phyloP scores from a whole-genome alignment of 495 filamentous ascomycete genomes.

The Daldinia decipiens region DNA sequence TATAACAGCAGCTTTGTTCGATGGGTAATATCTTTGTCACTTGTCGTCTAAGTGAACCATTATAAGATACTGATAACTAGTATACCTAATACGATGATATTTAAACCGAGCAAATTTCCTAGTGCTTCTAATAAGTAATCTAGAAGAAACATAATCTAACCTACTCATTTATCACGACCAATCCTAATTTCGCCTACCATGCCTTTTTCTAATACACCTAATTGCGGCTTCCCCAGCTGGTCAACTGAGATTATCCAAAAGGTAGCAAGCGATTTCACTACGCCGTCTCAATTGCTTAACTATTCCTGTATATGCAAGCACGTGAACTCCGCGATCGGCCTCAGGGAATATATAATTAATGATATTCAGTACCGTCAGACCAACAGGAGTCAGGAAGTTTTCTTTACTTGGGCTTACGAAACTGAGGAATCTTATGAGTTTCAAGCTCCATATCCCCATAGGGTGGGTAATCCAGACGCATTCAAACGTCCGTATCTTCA shows the following conservation, averaged over 20 bases:
- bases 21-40: background rate
- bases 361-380: constrained; percentile 1
- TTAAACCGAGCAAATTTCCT: background rate
- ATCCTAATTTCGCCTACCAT: background rate
- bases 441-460: no score
- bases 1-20: background rate
- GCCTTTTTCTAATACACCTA: no score
- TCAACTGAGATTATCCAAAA: constrained; percentile 13
- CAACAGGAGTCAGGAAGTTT: no score
- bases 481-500: background rate
- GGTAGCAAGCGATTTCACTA: background rate
- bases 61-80: background rate
- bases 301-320: constrained; percentile 4
- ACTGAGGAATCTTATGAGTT: no score
- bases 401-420: no score
- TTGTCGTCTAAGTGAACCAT: background rate
- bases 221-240: background rate
- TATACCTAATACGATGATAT: background rate
- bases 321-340: background rate
- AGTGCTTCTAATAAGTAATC: background rate
- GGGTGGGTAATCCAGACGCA: background rate
- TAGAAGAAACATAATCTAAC: background rate
- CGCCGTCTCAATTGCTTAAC: constrained; percentile 2
- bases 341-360: background rate
- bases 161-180: background rate